Evolutionary conservation across 805 yeast species (phyloP).

Genomic region (Candida alai): DNA sequence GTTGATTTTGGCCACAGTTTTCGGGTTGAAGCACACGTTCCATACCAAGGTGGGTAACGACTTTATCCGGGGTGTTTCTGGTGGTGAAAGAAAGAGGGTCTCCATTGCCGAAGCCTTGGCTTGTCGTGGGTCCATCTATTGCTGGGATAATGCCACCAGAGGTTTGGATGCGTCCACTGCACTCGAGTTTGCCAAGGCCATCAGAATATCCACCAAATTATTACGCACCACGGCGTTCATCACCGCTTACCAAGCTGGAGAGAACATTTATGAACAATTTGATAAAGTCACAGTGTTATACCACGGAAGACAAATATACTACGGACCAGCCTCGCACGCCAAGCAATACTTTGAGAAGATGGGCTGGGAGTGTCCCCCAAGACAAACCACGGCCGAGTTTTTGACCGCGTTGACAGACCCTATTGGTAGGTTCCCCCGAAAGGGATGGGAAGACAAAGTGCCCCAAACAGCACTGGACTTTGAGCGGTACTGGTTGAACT

Average conservation of each 20-base stretch:
- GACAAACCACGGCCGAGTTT: slow-evolving; percentile 71
- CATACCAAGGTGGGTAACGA: slow-evolving; percentile 31
- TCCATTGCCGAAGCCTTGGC: slow-evolving; percentile 65
- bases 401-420: slow-evolving; percentile 70
- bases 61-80: slow-evolving; percentile 61
- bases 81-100: slow-evolving; percentile 73
- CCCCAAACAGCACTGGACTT: slow-evolving; percentile 65
- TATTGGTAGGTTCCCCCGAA: slow-evolving; percentile 46
- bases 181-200: slow-evolving; percentile 26
- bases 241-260: slow-evolving; percentile 44
- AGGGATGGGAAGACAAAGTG: slow-evolving; percentile 48
- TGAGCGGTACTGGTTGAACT: slow-evolving; percentile 52
- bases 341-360: slow-evolving; percentile 55
- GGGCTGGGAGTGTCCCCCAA: slow-evolving; percentile 62
- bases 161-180: slow-evolving; percentile 34
- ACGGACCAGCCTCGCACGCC: slow-evolving; percentile 56
- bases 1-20: slow-evolving; percentile 26
- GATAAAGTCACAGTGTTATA: slow-evolving; percentile 30
- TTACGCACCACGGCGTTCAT: slow-evolving; percentile 55
- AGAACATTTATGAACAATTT: slow-evolving; percentile 25
- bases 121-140: slow-evolving; percentile 34
- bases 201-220: slow-evolving; percentile 37
- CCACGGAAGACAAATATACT: slow-evolving; percentile 50
- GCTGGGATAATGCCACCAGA: slow-evolving; percentile 33
- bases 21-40: slow-evolving; percentile 28